Conservation (phyloP, 345 rosid genomes). For the Boechera retrofracta region DNA sequence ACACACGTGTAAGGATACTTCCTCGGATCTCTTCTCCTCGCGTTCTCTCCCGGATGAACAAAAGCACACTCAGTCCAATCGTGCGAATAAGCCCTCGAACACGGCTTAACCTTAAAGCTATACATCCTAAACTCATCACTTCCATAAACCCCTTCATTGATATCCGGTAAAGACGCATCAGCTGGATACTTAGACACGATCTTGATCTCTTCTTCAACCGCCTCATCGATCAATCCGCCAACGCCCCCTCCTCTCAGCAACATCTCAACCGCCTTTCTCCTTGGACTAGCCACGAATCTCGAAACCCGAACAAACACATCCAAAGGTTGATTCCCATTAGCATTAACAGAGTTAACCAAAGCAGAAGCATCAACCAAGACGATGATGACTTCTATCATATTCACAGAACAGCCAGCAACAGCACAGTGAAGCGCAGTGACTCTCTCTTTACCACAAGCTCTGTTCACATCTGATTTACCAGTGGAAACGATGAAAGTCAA, state of each 20-base stretch:
- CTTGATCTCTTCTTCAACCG: conserved; percentile 51
- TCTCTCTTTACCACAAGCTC: conserved; percentile 76
- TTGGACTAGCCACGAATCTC: conserved; percentile 35
- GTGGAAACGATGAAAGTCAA: conserved; percentile 62
- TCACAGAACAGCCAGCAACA: conserved; percentile 71
- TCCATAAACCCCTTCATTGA: conserved; percentile 78
- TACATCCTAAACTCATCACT: conserved; percentile 96
- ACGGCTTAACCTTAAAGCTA: conserved; percentile 93
- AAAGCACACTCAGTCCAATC: conserved; percentile 99
- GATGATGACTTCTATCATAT: conserved; percentile 54
- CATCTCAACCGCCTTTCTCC: conserved; percentile 60
- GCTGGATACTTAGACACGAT: conserved; percentile 61
- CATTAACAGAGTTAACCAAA: conserved; percentile 59
- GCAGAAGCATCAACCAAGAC: conserved; percentile 73
- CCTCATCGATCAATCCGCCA: conserved; percentile 17
- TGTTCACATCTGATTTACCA: conserved; percentile 64
- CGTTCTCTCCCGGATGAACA: conserved; percentile 98
- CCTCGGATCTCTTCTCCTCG: conserved; percentile 93
- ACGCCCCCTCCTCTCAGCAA: conserved; percentile 66
- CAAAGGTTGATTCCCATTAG: conserved; percentile 65
- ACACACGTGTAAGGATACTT: conserved; percentile 95
- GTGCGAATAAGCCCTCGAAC: conserved; percentile 96
- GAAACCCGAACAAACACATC: conserved; percentile 59
- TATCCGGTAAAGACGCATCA: conserved; percentile 83
- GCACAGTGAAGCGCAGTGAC: conserved; percentile 96